phyloP scores from a whole-genome alignment of 495 filamentous ascomycete species.

The Podospora anserina region DNA sequence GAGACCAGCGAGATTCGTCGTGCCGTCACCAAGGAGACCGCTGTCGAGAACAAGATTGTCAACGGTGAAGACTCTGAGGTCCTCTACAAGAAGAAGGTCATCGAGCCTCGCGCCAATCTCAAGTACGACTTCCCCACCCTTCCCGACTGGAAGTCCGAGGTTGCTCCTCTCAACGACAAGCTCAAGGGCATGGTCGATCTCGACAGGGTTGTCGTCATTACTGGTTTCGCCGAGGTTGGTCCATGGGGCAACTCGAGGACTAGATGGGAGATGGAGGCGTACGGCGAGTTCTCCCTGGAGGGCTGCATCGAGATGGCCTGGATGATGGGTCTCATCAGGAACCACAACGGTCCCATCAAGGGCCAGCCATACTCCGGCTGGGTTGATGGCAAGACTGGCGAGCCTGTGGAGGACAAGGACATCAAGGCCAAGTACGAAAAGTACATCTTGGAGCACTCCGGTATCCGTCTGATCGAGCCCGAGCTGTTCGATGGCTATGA shows the following conservation, averaged over 20 bases:
- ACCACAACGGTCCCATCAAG: slow-evolving; percentile 97
- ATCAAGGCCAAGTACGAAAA: slow-evolving; percentile 96
- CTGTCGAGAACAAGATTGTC: slow-evolving; percentile 95
- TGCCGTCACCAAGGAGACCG: slow-evolving; percentile 91
- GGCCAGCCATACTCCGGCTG: slow-evolving; percentile 95
- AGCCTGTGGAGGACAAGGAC: slow-evolving; percentile 97
- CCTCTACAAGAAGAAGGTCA: slow-evolving; percentile 88
- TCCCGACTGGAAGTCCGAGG: slow-evolving; percentile 85
- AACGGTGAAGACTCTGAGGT: slow-evolving; percentile 90
- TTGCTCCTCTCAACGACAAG: slow-evolving; percentile 79
- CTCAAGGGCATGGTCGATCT: slow-evolving; percentile 98
- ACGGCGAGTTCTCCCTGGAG: slow-evolving; percentile 94
- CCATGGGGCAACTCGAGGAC: slow-evolving; percentile 98
- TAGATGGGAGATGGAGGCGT: slow-evolving; percentile 98
- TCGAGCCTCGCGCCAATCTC: slow-evolving; percentile 94
- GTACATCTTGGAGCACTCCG: slow-evolving; percentile 90
- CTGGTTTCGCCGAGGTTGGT: slow-evolving; percentile 92
- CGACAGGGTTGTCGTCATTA: slow-evolving; percentile 95
- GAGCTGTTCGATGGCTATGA: slow-evolving; percentile 97
- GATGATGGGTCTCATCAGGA: slow-evolving; percentile 99
- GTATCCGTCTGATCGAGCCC: slow-evolving; percentile 96
- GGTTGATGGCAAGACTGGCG: slow-evolving; percentile 90
- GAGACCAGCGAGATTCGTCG: slow-evolving; percentile 91
- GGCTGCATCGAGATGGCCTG: slow-evolving; percentile 99
- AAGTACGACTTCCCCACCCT: slow-evolving; percentile 90